These are phyloP conservation scores for Puccinia triticina DNA, from an alignment of 1,284 basidiomycete species.

Conservation along the genomic window DNA sequence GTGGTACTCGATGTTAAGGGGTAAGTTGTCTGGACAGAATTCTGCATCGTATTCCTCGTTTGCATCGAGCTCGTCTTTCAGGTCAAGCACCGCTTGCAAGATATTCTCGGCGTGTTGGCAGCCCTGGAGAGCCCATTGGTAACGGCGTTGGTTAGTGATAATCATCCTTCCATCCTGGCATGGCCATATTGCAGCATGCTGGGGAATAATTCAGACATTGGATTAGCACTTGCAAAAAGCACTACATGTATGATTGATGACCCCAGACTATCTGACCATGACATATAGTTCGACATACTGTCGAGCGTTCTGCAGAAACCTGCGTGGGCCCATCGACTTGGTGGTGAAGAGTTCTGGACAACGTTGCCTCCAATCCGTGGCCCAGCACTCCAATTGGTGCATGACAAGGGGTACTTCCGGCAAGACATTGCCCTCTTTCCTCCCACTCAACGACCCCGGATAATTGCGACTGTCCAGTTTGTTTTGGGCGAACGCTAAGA, in stretches of 20 bases:
- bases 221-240: neutral
- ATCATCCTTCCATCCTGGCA: slow-evolving; percentile 38
- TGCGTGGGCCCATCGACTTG: neutral
- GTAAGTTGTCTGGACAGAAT: neutral
- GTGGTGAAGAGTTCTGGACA: slow-evolving; percentile 20
- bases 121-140: slow-evolving; percentile 16
- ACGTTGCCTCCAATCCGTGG: slow-evolving; percentile 5
- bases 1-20: slow-evolving; percentile 30
- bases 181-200: slow-evolving; percentile 40
- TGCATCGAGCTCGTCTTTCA: neutral
- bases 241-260: neutral
- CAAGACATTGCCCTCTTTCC: neutral
- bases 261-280: slow-evolving; percentile 1
- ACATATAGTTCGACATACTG: slow-evolving; percentile 31
- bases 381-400: slow-evolving; percentile 19
- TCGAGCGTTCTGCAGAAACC: slow-evolving; percentile 24
- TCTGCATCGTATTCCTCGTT: neutral
- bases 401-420: slow-evolving; percentile 17
- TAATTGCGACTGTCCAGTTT: slow-evolving; percentile 21
- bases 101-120: slow-evolving; percentile 30
- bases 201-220: neutral
- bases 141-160: neutral
- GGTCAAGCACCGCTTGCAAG: slow-evolving; percentile 1
- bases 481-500: slow-evolving; percentile 22
- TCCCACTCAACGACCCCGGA: neutral